A percentile compares a stretch with the other conserved stretches of the same genome.
These are phyloP conservation scores for Mrakia hoshinonis DNA, from an alignment of 768 basidiomycete species.

Conservation along the genomic window DNA sequence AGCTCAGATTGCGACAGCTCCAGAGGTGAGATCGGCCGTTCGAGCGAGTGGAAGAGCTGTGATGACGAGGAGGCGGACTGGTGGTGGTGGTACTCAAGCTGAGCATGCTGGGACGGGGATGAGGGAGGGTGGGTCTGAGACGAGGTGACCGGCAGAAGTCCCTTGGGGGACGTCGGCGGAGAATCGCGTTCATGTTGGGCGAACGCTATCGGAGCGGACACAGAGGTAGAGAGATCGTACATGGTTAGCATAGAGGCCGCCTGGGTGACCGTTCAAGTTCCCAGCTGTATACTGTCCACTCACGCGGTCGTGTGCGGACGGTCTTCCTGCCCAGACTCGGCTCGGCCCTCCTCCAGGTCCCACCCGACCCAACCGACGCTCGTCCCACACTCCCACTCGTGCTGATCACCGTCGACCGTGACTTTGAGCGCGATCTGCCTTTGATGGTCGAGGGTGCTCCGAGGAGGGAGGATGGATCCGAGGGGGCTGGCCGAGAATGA, in stretches of 20 bases:
- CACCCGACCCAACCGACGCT: neutral
- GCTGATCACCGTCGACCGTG: neutral
- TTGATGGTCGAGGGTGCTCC: neutral
- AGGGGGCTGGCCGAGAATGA: neutral
- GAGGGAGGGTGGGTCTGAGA: neutral
- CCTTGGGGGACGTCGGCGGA: neutral
- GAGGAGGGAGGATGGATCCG: neutral
- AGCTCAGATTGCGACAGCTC: neutral
- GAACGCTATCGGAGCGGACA: neutral
- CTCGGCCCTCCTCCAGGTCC: neutral
- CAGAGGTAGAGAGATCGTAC: neutral
- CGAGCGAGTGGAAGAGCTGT: neutral
- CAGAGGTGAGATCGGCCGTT: neutral
- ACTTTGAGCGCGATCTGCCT: neutral
- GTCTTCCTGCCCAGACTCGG: neutral
- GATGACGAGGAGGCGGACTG: neutral
- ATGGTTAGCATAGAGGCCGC: too few species aligned
- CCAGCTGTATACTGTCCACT: too few species aligned
- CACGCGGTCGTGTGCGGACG: constrained; percentile 12
- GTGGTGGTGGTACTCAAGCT: neutral
- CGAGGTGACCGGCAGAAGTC: neutral
- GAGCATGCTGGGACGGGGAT: neutral
- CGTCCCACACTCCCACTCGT: neutral
- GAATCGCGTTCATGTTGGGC: neutral
- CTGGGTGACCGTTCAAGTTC: too few species aligned